Evolutionary conservation across 139 green algal species (phyloP).

Genomic region (Diplosphaera chodatii): DNA sequence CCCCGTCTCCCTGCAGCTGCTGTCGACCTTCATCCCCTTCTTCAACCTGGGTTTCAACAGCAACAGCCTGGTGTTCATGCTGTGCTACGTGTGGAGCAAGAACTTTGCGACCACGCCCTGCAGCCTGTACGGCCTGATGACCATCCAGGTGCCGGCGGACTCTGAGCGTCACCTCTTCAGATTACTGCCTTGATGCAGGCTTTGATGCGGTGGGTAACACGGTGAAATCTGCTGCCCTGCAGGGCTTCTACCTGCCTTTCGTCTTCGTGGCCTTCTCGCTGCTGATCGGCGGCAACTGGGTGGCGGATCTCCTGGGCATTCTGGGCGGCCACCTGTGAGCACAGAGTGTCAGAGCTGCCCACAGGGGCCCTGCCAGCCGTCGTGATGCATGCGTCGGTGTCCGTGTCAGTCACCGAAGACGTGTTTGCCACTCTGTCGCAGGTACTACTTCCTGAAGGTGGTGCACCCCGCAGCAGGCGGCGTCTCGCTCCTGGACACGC

Average conservation of each 20-base stretch:
- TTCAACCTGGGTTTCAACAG: conserved; percentile 39
- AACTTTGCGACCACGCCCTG: conserved; percentile 14
- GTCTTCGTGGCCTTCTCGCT: conserved; percentile 40
- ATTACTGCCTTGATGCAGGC: too few species aligned
- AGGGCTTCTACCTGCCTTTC: conserved; percentile 53
- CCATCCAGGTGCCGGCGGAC: conserved; percentile 5
- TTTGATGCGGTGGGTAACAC: too few species aligned
- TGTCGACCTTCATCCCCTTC: conserved; percentile 15
- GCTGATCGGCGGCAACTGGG: conserved; percentile 33
- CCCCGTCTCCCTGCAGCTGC: neutral
- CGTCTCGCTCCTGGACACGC: conserved; percentile 23
- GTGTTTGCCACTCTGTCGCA: conserved; percentile 7
- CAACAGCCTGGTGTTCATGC: conserved; percentile 47
- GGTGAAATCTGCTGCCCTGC: neutral
- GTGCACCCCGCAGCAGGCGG: conserved; percentile 36
- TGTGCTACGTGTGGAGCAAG: conserved; percentile 67
- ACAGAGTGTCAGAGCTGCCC: too few species aligned
- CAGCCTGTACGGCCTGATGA: neutral
- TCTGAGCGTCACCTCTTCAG: too few species aligned
- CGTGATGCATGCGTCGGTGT: too few species aligned
- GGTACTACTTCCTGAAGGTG: conserved; percentile 35
- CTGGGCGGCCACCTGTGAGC: conserved; percentile 37
- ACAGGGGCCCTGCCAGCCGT: too few species aligned
- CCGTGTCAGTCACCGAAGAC: too few species aligned
- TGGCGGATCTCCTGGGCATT: conserved; percentile 42